Evolutionary conservation across 352 stramenopile genomes (phyloP), one percentile per base, ranked within the genome.

Genomic region (Globisporangium nagaii): DNA sequence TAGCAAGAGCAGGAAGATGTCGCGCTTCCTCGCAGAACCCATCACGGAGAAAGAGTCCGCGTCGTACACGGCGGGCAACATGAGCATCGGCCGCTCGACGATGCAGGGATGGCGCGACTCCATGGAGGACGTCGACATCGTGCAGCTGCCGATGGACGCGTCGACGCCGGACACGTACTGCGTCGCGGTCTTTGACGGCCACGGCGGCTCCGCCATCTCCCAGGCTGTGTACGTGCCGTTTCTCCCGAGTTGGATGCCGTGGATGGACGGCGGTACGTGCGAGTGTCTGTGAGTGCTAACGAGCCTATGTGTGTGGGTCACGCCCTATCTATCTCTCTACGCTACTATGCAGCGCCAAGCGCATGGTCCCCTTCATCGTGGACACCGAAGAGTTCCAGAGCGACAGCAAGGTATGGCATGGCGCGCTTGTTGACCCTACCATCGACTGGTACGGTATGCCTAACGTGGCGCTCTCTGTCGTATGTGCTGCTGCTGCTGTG

Each of bases 31-130:
- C 28, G 67, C 81, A 25, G 84, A 93, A 65, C 84, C 84, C 34
- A 81, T 84, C 42, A 92, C 80, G 27, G 71, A 72, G 34, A 95
- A 95, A 61, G 65, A 78, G 24, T 88, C 80, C 36, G 62, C 65
- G 43, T 60, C 53, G 39, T 73, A 73, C 58, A 65, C 51, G 1
- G 73, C 65, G 27, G 61, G 68, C 4, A 74, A 68, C 27, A 60
- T 95, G 52, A 54, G 46, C n/a, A 84, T 95, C 50, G 82, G 71
- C 59, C 85, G 75, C 53, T 65, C 76, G 22, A 65, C 70, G 42
- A 95, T 95, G 84, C 84, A 95, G 52, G 84, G 84, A 20, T 95
- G 84, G 84, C 79, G 84, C 25, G 81, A 92, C 45, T 73, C 73
- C 1, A 95, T 95, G 84, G 84, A 95, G 76, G 83, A 93, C 57